phyloP scores from a whole-genome alignment of 495 filamentous ascomycete species.

The Glonium stellatum region DNA sequence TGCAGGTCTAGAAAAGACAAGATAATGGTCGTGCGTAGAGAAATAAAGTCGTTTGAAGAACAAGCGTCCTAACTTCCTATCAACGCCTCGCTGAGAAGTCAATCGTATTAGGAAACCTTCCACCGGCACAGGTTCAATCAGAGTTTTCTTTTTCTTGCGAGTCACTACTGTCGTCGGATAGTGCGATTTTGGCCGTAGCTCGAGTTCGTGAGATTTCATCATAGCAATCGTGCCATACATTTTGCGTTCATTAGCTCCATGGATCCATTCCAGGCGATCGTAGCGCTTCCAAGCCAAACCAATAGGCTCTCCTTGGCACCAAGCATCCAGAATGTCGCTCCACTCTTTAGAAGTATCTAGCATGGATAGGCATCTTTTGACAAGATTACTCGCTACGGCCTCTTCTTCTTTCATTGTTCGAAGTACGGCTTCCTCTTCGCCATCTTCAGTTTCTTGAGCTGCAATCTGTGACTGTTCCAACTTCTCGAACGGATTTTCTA shows the following conservation, averaged over 20 bases:
- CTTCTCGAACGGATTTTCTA: slow-evolving; percentile 57
- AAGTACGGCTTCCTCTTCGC: slow-evolving; percentile 39
- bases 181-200: slow-evolving; percentile 63
- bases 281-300: slow-evolving; percentile 73
- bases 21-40: slow-evolving; percentile 59
- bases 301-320: slow-evolving; percentile 57
- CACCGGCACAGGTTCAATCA: slow-evolving; percentile 55
- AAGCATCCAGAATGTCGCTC: slow-evolving; percentile 53
- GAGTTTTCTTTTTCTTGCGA: slow-evolving; percentile 35
- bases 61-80: slow-evolving; percentile 55
- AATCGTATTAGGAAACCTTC: slow-evolving; percentile 68
- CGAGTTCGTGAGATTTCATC: slow-evolving; percentile 66
- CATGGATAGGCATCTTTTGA: slow-evolving; percentile 53
- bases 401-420: slow-evolving; percentile 46
- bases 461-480: slow-evolving; percentile 42
- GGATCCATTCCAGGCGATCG: slow-evolving; percentile 68
- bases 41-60: slow-evolving; percentile 69
- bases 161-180: slow-evolving; percentile 52
- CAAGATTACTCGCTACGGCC: slow-evolving; percentile 49
- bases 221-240: slow-evolving; percentile 74
- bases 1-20: slow-evolving; percentile 62
- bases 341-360: slow-evolving; percentile 54
- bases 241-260: slow-evolving; percentile 60
- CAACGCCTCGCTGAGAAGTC: slow-evolving; percentile 56
- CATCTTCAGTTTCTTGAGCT: slow-evolving; percentile 38